Evolutionary conservation across 1,284 basidiomycete species (phyloP).

Genomic region (Thelephora terrestris): DNA sequence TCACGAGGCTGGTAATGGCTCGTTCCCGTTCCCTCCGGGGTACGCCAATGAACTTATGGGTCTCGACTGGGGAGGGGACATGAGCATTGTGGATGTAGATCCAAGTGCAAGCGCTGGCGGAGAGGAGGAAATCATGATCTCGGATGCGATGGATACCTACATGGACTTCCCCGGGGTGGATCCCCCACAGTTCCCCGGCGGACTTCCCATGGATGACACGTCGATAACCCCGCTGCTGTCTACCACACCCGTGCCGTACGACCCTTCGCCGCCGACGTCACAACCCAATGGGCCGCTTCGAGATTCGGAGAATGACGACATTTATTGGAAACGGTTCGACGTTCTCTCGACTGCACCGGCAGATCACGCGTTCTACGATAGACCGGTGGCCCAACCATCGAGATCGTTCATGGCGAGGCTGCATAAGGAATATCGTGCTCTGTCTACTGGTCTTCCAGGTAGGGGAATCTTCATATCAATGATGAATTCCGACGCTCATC

Average conservation of each 20-base stretch:
- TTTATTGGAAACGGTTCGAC: conserved; percentile 68
- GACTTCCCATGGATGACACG: conserved; percentile 1
- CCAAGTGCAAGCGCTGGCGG: conserved; percentile 36
- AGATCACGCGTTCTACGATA: conserved; percentile 75
- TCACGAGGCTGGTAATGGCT: no score
- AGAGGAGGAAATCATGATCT: conserved; percentile 16
- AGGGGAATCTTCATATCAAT: conserved; percentile 13
- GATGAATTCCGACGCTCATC: conserved; percentile 7
- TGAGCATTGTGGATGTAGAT: conserved; percentile 39
- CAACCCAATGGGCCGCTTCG: conserved; percentile 5
- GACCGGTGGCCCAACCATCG: conserved; percentile 49
- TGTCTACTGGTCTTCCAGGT: conserved; percentile 78
- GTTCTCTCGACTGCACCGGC: conserved; percentile 62
- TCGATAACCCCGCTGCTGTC: conserved; percentile 14
- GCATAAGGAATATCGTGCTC: conserved; percentile 74
- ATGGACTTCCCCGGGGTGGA: no score
- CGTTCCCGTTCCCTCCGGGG: no score
- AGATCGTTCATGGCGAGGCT: conserved; percentile 69
- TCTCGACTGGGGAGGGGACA: conserved; percentile 22
- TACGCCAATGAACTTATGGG: conserved; percentile 21
- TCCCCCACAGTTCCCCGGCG: no score
- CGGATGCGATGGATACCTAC: background rate
- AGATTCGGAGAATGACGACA: conserved; percentile 16
- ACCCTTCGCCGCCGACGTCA: conserved; percentile 17
- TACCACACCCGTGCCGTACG: conserved; percentile 14